Evolutionary conservation across 192 early-diverging fungal species (phyloP).

Genomic region (Entophlyctis helioformis): DNA sequence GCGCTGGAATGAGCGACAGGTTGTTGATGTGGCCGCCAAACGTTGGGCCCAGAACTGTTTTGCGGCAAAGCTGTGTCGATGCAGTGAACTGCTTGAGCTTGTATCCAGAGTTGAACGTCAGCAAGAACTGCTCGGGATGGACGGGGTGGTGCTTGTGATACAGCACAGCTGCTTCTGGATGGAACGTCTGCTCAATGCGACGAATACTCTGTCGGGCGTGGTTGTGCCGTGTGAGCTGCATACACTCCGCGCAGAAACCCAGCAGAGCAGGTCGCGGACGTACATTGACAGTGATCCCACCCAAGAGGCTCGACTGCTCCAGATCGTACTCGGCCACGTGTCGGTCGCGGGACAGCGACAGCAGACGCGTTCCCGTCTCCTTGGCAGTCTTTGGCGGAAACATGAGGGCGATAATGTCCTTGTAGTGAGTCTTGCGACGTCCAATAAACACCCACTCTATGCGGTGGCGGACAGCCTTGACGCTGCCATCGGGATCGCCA

Average conservation of each 20-base stretch:
- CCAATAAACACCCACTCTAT: constrained; percentile 36
- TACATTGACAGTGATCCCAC: constrained; percentile 23
- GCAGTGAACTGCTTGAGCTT: constrained; percentile 31
- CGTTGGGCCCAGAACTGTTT: constrained; percentile 41
- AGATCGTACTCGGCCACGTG: constrained; percentile 38
- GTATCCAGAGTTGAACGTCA: constrained; percentile 25
- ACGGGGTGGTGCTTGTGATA: constrained; percentile 1
- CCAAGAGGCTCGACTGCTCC: constrained; percentile 12
- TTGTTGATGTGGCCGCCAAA: constrained; percentile 28
- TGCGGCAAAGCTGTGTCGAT: constrained; percentile 33
- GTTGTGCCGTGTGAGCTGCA: too few relatives aligned
- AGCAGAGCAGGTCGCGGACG: background rate
- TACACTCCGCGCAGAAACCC: too few relatives aligned
- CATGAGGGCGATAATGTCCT: constrained; percentile 26
- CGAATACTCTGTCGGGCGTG: constrained; percentile 3
- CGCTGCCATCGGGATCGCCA: too few relatives aligned
- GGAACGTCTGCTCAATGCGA: constrained; percentile 32
- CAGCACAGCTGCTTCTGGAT: constrained; percentile 29
- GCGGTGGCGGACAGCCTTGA: too few relatives aligned
- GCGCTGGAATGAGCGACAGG: constrained; percentile 7
- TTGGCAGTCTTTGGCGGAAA: constrained; percentile 20
- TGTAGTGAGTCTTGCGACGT: constrained; percentile 26
- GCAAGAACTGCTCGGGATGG: constrained; percentile 24
- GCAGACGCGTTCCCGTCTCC: constrained; percentile 9
- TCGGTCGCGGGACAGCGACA: constrained; percentile 28